Evolutionary conservation across 2,329 filamentous ascomycete species (phyloP), one percentile per base, ranked within the genome.

Genomic region (Dothideomycetidae sp.): DNA sequence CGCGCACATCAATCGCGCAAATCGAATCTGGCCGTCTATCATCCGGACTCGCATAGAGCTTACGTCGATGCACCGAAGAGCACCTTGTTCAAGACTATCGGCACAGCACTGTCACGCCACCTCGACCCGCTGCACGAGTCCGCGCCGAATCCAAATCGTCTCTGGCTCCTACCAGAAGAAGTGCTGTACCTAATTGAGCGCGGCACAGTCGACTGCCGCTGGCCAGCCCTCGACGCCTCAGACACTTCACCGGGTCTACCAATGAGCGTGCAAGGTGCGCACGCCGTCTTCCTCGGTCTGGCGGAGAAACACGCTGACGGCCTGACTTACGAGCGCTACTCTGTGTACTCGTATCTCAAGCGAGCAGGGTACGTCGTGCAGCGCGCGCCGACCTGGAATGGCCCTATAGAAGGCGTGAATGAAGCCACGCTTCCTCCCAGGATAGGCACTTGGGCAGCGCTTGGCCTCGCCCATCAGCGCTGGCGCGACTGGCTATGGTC

Each of bases 131-230:
- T 57, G 2, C 52, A 52, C 3, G 40, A 53, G 13, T 46, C 52
- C n/a, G 45, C 47, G 7, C 16, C 38, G 3, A 47, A 51, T 17
- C 48, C 50, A 10, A 46, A 52, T 26, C 42, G 55, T 17, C 33
- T 86, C 29, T 94, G 86, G 86, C 54, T 98, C 35, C 57, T 93
- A 28, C 88, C 88, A 0, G 90, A 98, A 54, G 90, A 98, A 58
- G 82, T 85, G 4, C 66, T 98, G 37, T 94, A 85, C 51, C 58
- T 94, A 44, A 67, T 96, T 5, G 90, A 98, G 62, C 67, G 90
- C 50, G 90, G 88, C 0, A 85, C 73, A 32, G 51, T 96, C 50
- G 84, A 96, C 56, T 69, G 94, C 29, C 78, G 85, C 66, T 94
- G 83, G 82, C 83, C 83, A 9, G 21, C 21, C n/a, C 41, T 41